Base-by-base conservation (phyloP, 2,329 filamentous ascomycete genomes). In the Ophiostoma sp. region DNA sequence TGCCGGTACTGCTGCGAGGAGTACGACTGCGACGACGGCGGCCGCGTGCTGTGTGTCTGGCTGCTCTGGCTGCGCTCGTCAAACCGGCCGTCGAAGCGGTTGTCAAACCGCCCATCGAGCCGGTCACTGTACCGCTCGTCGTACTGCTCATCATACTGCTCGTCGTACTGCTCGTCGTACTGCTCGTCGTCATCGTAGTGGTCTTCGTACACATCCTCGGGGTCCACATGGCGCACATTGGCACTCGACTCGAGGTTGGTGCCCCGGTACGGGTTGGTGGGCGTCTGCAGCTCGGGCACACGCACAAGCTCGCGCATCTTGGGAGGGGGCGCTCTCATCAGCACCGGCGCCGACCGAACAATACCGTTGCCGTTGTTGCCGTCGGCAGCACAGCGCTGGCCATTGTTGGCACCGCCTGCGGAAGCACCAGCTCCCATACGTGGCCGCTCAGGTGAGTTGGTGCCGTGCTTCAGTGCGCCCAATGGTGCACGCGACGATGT, bases 141-240 rank as follows among this genome's bases (percentile, higher is more conserved):
- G 5, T 72, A 67, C 17, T 39, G 62, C 4, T 68, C 69, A 7
- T 70, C 70, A 31, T 69, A 69, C 17, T 39, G 67, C n/a, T 66
- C 35, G 1, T 70, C 69, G 35, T 72, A 69, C 39, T 60, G 39
- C n/a, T 67, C 41, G 36, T 71, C 64, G 64, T 69, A 67, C 35
- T 17, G 66, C 41, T 72, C 72, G 3, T 72, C 67, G 11, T 72
- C 65, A 6, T 72, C 71, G 23, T 71, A 69, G 20, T 57, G 67
- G 20, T 71, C 93, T 75, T 94, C 90, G 76, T 96, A 97, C 0
- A 92, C 89, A 75, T 97, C 94, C 76, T 97, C 94, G 0, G 92
- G 91, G 73, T 87, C 85, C 4, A 89, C 82, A 8, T 84, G 83
- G 27, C 87, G 83, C 57, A 89, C 84, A 11, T 73, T 73, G 77